Evolutionary conservation across 345 rosid genomes (phyloP), one percentile per base, ranked within the genome.

Genomic region (Aquilaria sinensis): DNA sequence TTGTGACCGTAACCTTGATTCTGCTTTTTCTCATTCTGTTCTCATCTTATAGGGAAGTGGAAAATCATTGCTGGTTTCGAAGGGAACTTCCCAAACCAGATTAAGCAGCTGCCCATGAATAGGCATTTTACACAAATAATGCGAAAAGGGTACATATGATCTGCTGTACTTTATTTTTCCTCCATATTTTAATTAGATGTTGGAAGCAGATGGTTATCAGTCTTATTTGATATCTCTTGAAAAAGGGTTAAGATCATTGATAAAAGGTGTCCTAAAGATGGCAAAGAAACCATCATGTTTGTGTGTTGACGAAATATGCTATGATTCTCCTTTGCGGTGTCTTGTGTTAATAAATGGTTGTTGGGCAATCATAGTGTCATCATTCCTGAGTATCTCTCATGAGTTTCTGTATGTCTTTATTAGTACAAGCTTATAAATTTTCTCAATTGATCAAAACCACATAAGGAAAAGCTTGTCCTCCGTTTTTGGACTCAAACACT

Each of bases 121-220:
- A 91, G 87, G 70, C 96, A 95, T 80, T 95, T 95, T 75, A 95
- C 74, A 67, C 91, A 62, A 85, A 80, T 51, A 91, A 95, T 73
- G 89, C 91, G 65, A 95, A 95, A 81, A 87, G 93, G 90, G 99
- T 91, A 80, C 66, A 78, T 64, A 37, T 37, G 43, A 37, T 9
- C 10, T 43, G 65, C 16, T 16, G 61, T 54, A 37, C 51, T 48
- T 14, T 37, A 37, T 49, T 34, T 45, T 41, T 64, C 72, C 16
- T 49, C 31, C 63, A 69, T 23, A 57, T 60, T 61, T 66, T 53
- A 32, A 30, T 72, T 79, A 90, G 99, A 81, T 95, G 52, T 75
- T 95, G 63, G 98, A 95, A 73, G 96, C 98, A 57, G 98, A 95
- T 83, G 99, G 99, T 67, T 95, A 95, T 79, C 99, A 95, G 66